These are phyloP conservation scores for Komagataella phaffii DNA, from an alignment of 805 yeast genomes.

Conservation along the genomic window DNA sequence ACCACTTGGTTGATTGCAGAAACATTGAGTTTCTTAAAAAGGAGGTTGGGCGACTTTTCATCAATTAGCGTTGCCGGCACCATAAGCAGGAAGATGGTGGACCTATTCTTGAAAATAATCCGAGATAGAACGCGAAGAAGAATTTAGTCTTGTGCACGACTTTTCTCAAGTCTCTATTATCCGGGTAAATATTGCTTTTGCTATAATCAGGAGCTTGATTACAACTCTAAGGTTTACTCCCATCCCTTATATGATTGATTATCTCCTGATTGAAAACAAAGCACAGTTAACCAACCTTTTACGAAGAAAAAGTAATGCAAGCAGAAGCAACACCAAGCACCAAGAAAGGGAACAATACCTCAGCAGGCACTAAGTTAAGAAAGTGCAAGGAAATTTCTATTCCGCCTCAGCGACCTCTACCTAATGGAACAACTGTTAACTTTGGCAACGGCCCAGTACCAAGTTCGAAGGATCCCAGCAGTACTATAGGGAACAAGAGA, in stretches of 20 bases:
- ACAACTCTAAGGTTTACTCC: neutral
- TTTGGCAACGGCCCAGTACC: neutral
- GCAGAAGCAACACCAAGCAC: neutral
- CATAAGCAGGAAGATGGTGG: too few relatives aligned
- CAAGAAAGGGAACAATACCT: neutral
- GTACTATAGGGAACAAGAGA: neutral
- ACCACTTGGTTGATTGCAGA: neutral
- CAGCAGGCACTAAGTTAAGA: neutral
- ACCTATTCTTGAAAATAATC: too few relatives aligned
- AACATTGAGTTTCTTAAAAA: neutral
- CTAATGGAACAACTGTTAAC: neutral
- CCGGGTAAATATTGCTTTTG: neutral
- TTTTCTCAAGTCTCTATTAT: neutral
- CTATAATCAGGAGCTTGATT: neutral
- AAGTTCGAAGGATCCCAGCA: neutral
- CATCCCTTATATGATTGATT: neutral
- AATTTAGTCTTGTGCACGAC: neutral
- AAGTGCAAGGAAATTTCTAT: neutral
- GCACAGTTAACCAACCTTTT: neutral
- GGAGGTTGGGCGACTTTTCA: neutral
- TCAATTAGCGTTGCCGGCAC: neutral
- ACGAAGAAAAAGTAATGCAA: neutral
- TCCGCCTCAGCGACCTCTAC: neutral
- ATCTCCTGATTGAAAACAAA: neutral
- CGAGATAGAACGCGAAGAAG: too few relatives aligned